phyloP scores from a whole-genome alignment of 805 yeast genomes.

The Candida easanensis region DNA sequence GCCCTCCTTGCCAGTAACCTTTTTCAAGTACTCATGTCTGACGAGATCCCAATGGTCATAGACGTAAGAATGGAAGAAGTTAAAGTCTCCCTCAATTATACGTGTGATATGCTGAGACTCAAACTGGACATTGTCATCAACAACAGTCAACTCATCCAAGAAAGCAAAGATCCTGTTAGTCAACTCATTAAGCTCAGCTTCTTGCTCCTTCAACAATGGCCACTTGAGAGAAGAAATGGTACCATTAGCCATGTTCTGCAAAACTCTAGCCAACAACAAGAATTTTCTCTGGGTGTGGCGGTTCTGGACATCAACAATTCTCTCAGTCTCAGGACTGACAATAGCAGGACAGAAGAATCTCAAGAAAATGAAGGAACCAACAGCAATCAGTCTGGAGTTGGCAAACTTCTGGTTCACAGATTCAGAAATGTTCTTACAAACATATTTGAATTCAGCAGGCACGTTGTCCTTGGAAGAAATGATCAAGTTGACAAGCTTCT shows the following conservation, averaged over 20 bases:
- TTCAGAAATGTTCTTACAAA: slow-evolving; percentile 62
- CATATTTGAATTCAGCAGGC: slow-evolving; percentile 69
- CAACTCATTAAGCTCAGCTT: slow-evolving; percentile 39
- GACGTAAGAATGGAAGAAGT: slow-evolving; percentile 45
- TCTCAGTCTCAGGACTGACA: slow-evolving; percentile 71
- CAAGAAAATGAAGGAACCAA: slow-evolving; percentile 84
- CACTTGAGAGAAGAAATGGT: slow-evolving; percentile 63
- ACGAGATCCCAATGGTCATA: slow-evolving; percentile 47
- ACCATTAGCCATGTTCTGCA: slow-evolving; percentile 87
- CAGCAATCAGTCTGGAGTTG: slow-evolving; percentile 63
- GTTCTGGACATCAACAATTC: slow-evolving; percentile 37
- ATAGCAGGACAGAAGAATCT: slow-evolving; percentile 85
- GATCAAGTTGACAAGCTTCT: slow-evolving; percentile 56
- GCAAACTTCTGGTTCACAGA: slow-evolving; percentile 63
- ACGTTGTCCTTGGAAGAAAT: slow-evolving; percentile 50
- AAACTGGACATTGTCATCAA: slow-evolving; percentile 25
- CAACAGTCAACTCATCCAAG: slow-evolving; percentile 34
- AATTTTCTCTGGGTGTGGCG: slow-evolving; percentile 56
- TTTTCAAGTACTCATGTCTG: slow-evolving; percentile 26
- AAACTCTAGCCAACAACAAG: slow-evolving; percentile 74
- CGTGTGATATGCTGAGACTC: slow-evolving; percentile 19
- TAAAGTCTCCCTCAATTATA: slow-evolving; percentile 30
- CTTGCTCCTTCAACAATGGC: slow-evolving; percentile 46
- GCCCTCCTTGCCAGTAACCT: slow-evolving; percentile 20
- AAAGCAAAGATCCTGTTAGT: slow-evolving; percentile 39